Evolutionary conservation across 805 yeast genomes (phyloP), one percentile per base, ranked within the genome.

Genomic region (Wickerhamiella kurtzmanii): DNA sequence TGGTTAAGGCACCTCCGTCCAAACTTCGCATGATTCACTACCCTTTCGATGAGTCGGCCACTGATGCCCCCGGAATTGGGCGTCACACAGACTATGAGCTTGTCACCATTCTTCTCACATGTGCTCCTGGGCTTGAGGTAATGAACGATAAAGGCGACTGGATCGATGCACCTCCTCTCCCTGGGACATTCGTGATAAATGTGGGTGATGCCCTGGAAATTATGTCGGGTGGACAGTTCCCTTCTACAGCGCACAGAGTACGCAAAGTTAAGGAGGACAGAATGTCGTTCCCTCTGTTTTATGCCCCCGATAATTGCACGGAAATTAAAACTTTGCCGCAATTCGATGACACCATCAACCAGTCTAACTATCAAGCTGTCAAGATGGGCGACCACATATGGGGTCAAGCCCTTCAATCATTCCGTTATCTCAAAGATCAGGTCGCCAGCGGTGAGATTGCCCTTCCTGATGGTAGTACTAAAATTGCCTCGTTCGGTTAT

Each of bases 181-280:
- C 69, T 0, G 66, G 67, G 19, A 61, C 74, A 1, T 63, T 74
- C 42, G 80, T 76, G 8, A 77, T 76, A 2, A 75, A 74, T 50
- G 75, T 70, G 13, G 81, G 80, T 6, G 80, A 75, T 55, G 76
- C 79, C 1, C 64, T 76, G 38, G 80, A 76, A 56, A 78, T 79
- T 1, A 62, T 76, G 35, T 71, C 79, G 4, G 68, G 68, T 35
- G 80, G 80, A 0, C 72, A 74, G 3, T 76, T 80, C 54, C 72
- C 73, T 45, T 78, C 80, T 19, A 75, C 81, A 0, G 72, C 77
- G n/a, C 81, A 76, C 54, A 60, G 72, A 39, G 80, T 75, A 4
- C 38, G 51, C 67, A 44, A 66, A 70, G 8, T 79, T 79, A 2
- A 50, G 63, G 39, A 60, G 66, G 4, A 49, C 50, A 32, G 53